Percentiles rank a stretch among this genome's conserved stretches.
Conservation (phyloP, 352 stramenopile genomes). For the Phytophthora hibernalis region DNA sequence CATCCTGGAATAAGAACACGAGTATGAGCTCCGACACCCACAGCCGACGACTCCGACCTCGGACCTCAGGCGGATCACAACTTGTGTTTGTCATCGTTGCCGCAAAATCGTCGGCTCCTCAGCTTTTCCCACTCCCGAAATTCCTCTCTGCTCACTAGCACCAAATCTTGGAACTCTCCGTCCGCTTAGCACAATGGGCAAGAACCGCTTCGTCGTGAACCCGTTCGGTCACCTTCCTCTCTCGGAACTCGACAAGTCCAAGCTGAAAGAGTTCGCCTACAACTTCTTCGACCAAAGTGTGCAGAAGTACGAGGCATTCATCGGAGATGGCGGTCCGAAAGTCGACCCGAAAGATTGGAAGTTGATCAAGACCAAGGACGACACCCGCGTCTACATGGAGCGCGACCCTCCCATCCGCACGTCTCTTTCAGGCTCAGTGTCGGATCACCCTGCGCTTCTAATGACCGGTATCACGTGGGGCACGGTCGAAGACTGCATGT, state of each 20-base stretch:
- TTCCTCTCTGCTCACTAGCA: neutral
- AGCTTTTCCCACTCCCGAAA: neutral
- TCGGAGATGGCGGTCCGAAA: slow-evolving; percentile 24
- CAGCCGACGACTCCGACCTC: neutral
- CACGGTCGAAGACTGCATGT: slow-evolving; percentile 48
- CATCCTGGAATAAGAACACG: neutral
- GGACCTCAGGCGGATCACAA: neutral
- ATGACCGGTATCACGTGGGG: slow-evolving; percentile 38
- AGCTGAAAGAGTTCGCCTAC: slow-evolving; percentile 33
- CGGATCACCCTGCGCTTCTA: slow-evolving; percentile 29
- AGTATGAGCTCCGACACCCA: neutral
- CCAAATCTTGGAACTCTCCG: neutral
- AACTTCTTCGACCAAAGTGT: slow-evolving; percentile 35
- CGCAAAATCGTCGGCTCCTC: neutral
- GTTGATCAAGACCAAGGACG: slow-evolving; percentile 38
- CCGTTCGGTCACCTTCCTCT: slow-evolving; percentile 29
- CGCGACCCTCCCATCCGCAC: slow-evolving; percentile 19
- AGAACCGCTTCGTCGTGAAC: slow-evolving; percentile 34
- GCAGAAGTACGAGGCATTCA: slow-evolving; percentile 48
- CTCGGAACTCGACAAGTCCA: slow-evolving; percentile 12
- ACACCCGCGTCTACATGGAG: slow-evolving; percentile 39
- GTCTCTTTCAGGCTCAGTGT: slow-evolving; percentile 8
- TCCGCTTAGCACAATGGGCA: slow-evolving; percentile 19
- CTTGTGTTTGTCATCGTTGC: slow-evolving; percentile 15
- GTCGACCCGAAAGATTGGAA: slow-evolving; percentile 46